Base-by-base conservation (phyloP, 2,329 filamentous ascomycete species). In the Chaetomiaceae sp. region DNA sequence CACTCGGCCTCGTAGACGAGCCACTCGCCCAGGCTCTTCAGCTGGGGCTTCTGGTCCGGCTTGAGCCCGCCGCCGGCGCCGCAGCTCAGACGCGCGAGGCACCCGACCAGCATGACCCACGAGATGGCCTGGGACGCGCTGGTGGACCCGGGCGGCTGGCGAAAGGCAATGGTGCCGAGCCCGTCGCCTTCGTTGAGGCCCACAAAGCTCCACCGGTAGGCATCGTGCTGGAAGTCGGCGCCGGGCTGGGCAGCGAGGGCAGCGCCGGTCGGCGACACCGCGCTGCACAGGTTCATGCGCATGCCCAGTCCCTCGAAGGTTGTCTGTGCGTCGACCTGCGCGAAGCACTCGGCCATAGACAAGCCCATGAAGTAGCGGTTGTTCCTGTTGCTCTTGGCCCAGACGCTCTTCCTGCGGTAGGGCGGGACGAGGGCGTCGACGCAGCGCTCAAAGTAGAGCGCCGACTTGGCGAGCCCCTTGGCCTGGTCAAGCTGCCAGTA, bases 381-480 rank as follows among this genome's bases (percentile, higher is more conserved):
- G 54, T 56, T 35, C 12, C 60, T 50, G 54, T 60, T 62, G 56
- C 57, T 60, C 54, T 61, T 61, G 48, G 57, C 58, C 48, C 50
- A 58, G 34, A 60, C 52, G 19, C 42, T 48, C n/a, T 43, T 44
- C 13, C 55, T 53, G 9, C 60, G 55, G 40, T 60, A 61, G 2
- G 54, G 51, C 10, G 60, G 60, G 34, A 62, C 52, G 17, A 62
- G 48, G 12, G 53, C 54, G 50, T 62, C 60, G 34, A 62, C 51
- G 53, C 57, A 60, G 38, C 50, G 51, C 55, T 62, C 60, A 25
- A 60, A 62, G 55, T 62, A 61, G 7, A 62, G 47, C 12, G 57
- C 48, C 14, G 50, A 49, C 41, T 53, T 55, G 48, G 60, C 56
- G 6, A 62, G 57, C n/a, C 41, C 46, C 41, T 58, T 56, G 39